These are phyloP conservation scores for Deinandra increscens DNA, from an alignment of 129 eudicot species.

Conservation along the genomic window DNA sequence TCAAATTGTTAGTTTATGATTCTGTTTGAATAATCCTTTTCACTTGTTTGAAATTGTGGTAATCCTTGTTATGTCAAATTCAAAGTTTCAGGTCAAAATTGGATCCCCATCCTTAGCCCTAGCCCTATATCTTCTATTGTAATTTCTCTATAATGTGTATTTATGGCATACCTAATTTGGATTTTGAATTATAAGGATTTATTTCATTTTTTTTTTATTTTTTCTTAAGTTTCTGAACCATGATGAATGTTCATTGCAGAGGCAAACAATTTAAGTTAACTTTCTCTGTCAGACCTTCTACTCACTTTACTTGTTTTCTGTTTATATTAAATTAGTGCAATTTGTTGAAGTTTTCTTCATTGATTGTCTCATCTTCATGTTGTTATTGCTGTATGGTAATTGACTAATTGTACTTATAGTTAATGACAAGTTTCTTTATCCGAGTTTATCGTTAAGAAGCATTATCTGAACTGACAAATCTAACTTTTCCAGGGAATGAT, in stretches of 20 bases:
- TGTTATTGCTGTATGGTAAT: slow-evolving; percentile 22
- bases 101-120: not conserved
- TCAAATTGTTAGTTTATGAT: not conserved
- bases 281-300: not conserved
- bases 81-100: slow-evolving; percentile 3
- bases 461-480: slow-evolving; percentile 8
- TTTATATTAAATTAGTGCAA: not conserved
- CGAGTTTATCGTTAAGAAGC: slow-evolving; percentile 9
- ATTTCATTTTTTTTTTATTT: slow-evolving; percentile 23
- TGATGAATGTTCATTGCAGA: slow-evolving; percentile 37
- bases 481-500: slow-evolving; percentile 40
- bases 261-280: slow-evolving; percentile 5
- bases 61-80: not conserved
- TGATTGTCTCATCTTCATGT: slow-evolving; percentile 7
- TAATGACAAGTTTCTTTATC: not conserved
- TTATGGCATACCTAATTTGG: slow-evolving; percentile 23
- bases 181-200: slow-evolving; percentile 22
- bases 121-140: not conserved
- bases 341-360: not conserved
- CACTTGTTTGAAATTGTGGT: not conserved
- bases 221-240: slow-evolving; percentile 3
- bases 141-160: slow-evolving; percentile 5
- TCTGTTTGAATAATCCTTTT: not conserved
- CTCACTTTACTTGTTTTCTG: not conserved
- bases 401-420: slow-evolving; percentile 7